Evolutionary conservation across 1,284 basidiomycete species (phyloP).

Genomic region (Cerrena zonata): DNA sequence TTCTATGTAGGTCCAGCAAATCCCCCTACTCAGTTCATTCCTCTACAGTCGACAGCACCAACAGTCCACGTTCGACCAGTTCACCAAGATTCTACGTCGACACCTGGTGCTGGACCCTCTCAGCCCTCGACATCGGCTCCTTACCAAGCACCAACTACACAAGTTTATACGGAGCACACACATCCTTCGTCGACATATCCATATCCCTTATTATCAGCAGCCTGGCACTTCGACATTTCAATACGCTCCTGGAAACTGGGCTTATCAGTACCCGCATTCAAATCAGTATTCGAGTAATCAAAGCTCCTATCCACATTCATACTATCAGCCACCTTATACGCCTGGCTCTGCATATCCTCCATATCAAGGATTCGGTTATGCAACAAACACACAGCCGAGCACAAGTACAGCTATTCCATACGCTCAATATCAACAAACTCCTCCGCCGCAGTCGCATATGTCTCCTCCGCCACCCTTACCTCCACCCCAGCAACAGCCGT

Average conservation of each 20-base stretch:
- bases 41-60: not conserved
- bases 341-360: conserved; percentile 13
- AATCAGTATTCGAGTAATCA: not conserved
- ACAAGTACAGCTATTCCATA: not conserved
- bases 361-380: conserved; percentile 12
- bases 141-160: conserved; percentile 18
- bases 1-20: conserved; percentile 1
- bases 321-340: conserved; percentile 8
- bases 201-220: conserved; percentile 1
- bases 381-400: not conserved
- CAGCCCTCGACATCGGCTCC: conserved; percentile 15
- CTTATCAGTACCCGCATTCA: conserved; percentile 3
- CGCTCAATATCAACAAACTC: not conserved
- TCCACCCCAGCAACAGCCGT: not conserved
- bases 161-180: conserved; percentile 13
- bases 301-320: conserved; percentile 1
- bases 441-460: conserved; percentile 1
- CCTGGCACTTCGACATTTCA: conserved; percentile 10
- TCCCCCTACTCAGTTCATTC: conserved; percentile 3
- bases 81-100: conserved; percentile 21
- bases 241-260: not conserved
- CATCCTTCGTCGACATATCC: conserved; percentile 1
- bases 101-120: conserved; percentile 11
- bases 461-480: not conserved
- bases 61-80: conserved; percentile 14